Evolutionary conservation across 2,329 filamentous ascomycete genomes (phyloP).

Genomic region (Ophiostoma tasmaniense): DNA sequence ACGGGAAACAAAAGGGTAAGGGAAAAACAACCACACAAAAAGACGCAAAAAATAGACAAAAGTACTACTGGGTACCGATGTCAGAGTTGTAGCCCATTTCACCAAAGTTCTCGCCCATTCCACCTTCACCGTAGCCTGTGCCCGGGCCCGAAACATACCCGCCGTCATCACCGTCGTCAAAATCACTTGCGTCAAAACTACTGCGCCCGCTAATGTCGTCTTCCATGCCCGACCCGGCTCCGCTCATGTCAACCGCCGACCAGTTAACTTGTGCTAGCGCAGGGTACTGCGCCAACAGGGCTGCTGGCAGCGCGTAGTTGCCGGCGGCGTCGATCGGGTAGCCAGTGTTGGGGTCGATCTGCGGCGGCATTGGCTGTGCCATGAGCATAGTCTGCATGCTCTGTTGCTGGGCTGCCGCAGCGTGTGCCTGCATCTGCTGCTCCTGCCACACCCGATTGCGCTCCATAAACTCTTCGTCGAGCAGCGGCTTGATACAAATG

Average conservation of each 20-base stretch:
- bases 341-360: constrained; percentile 50
- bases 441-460: constrained; percentile 68
- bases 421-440: constrained; percentile 54
- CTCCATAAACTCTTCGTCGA: constrained; percentile 87
- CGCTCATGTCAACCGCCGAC: constrained; percentile 55
- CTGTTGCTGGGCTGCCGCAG: constrained; percentile 22
- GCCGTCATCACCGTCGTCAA: constrained; percentile 63
- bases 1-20: background rate
- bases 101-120: constrained; percentile 46
- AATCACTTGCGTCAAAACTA: constrained; percentile 75
- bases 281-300: constrained; percentile 84
- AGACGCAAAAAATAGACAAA: background rate
- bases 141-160: constrained; percentile 58
- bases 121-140: constrained; percentile 49
- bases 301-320: constrained; percentile 69
- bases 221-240: constrained; percentile 62
- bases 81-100: constrained; percentile 48
- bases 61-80: constrained; percentile 31
- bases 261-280: constrained; percentile 87
- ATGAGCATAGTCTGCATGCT: constrained; percentile 50
- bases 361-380: constrained; percentile 26
- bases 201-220: constrained; percentile 71
- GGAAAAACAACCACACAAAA: constrained; percentile 8
- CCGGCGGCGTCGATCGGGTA: constrained; percentile 49
- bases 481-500: constrained; percentile 91